These are phyloP conservation scores for Neurospora tetraspora DNA, from an alignment of 495 filamentous ascomycete species.

Conservation along the genomic window DNA sequence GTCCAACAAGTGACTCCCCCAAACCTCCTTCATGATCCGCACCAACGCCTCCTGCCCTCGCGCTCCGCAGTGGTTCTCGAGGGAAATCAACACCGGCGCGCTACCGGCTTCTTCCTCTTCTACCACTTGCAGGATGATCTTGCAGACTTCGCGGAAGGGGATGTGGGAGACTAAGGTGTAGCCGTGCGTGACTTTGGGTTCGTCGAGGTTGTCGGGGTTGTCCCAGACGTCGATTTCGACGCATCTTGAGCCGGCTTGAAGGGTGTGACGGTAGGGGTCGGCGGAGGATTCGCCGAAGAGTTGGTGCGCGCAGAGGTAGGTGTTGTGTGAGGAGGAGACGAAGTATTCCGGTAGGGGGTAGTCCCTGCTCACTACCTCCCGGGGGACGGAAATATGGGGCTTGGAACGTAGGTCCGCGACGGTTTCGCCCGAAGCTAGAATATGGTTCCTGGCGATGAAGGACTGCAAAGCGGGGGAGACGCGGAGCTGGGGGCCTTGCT, in stretches of 20 bases:
- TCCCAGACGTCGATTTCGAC: constrained; percentile 52
- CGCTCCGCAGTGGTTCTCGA: constrained; percentile 43
- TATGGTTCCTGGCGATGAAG: constrained; percentile 29
- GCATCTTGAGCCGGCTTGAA: constrained; percentile 40
- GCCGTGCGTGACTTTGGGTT: constrained; percentile 48
- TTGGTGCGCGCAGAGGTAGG: constrained; percentile 46
- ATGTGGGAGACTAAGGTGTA: constrained; percentile 46
- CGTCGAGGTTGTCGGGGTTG: constrained; percentile 33
- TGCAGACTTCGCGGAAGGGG: constrained; percentile 42
- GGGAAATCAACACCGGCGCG: constrained; percentile 41
- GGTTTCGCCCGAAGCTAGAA: constrained; percentile 27
- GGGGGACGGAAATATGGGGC: constrained; percentile 35
- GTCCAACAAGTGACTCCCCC: constrained; percentile 38
- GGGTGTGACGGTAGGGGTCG: constrained; percentile 36
- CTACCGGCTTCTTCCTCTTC: constrained; percentile 27
- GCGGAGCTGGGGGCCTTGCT: constrained; percentile 19
- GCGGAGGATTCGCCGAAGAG: constrained; percentile 38
- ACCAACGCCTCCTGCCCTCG: constrained; percentile 39
- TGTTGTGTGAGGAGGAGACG: constrained; percentile 74
- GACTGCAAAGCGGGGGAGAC: constrained; percentile 38
- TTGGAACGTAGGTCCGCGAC: constrained; percentile 29
- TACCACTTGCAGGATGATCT: constrained; percentile 39
- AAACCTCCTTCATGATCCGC: constrained; percentile 46
- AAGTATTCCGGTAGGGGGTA: constrained; percentile 45
- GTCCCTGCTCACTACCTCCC: constrained; percentile 29